Percentiles rank a stretch among this genome's conserved stretches.
phyloP scores from a whole-genome alignment of 805 yeast species.

The Metschnikowia arizonensis region DNA sequence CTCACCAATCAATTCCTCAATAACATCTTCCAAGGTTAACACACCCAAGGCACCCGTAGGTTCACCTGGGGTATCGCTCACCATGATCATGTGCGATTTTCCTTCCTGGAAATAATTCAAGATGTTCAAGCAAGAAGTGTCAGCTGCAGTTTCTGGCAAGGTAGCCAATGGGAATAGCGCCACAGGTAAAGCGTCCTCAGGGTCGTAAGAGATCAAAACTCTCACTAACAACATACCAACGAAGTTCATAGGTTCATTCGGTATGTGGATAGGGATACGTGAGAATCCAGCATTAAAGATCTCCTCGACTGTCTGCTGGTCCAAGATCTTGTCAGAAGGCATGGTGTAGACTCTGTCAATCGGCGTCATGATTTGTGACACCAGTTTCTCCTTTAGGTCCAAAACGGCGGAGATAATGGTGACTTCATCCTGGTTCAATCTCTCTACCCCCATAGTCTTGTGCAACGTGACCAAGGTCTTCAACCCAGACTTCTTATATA shows the following conservation, averaged over 20 bases:
- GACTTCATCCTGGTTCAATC: slow-evolving; percentile 91
- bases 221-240: slow-evolving; percentile 94
- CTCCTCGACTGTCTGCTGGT: slow-evolving; percentile 80
- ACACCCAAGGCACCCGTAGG: slow-evolving; percentile 86
- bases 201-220: slow-evolving; percentile 90
- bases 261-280: slow-evolving; percentile 88
- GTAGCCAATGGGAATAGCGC: slow-evolving; percentile 94
- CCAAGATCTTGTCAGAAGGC: slow-evolving; percentile 75
- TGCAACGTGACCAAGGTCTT: slow-evolving; percentile 92
- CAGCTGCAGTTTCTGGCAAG: slow-evolving; percentile 87
- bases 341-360: slow-evolving; percentile 84
- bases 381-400: slow-evolving; percentile 89
- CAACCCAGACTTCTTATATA: slow-evolving; percentile 87
- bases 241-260: slow-evolving; percentile 83
- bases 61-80: slow-evolving; percentile 79
- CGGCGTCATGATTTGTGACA: slow-evolving; percentile 89
- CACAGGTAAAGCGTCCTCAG: slow-evolving; percentile 91
- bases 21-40: slow-evolving; percentile 92
- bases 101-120: slow-evolving; percentile 97
- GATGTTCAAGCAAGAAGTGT: slow-evolving; percentile 89
- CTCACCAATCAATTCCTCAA: slow-evolving; percentile 95
- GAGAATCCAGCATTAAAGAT: slow-evolving; percentile 93
- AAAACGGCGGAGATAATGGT: slow-evolving; percentile 92
- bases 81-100: slow-evolving; percentile 94
- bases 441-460: slow-evolving; percentile 90